phyloP scores from a whole-genome alignment of 2,329 filamentous ascomycete genomes.

The Huntiella moniliformis region DNA sequence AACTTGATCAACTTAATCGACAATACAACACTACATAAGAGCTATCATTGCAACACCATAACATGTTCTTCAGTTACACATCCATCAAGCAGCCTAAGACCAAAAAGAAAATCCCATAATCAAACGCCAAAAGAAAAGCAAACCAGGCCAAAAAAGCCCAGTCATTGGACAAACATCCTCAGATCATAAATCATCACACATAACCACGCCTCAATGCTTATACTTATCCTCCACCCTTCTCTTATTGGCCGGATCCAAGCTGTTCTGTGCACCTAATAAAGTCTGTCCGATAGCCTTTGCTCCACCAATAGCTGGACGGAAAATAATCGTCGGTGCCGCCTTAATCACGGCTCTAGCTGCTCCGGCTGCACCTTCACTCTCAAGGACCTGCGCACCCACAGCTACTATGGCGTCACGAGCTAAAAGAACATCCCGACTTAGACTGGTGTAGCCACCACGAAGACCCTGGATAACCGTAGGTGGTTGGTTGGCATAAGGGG shows the following conservation, averaged over 20 bases:
- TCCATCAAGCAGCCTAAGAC: no score
- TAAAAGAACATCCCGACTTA: constrained; percentile 72
- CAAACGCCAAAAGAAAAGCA: no score
- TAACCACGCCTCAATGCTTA: not conserved
- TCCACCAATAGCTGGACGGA: constrained; percentile 77
- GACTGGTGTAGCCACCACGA: constrained; percentile 59
- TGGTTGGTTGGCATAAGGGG: constrained; percentile 85
- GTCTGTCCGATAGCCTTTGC: constrained; percentile 79
- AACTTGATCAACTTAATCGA: no score
- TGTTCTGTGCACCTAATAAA: constrained; percentile 79
- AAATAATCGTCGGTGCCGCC: constrained; percentile 79
- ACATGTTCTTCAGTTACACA: no score
- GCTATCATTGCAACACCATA: no score
- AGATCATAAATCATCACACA: no score
- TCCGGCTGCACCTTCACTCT: constrained; percentile 62
- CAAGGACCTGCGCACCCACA: constrained; percentile 78
- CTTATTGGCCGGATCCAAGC: constrained; percentile 65
- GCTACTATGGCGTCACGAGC: constrained; percentile 86
- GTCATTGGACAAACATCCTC: no score
- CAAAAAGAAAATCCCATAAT: no score
- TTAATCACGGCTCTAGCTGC: constrained; percentile 61
- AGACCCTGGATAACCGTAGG: constrained; percentile 75
- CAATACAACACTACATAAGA: no score
- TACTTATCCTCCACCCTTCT: constrained; percentile 76
- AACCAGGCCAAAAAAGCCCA: no score